Evolutionary conservation across 2,329 filamentous ascomycete species (phyloP), one percentile per base, ranked within the genome.

Genomic region (Exophiala aquamarina): DNA sequence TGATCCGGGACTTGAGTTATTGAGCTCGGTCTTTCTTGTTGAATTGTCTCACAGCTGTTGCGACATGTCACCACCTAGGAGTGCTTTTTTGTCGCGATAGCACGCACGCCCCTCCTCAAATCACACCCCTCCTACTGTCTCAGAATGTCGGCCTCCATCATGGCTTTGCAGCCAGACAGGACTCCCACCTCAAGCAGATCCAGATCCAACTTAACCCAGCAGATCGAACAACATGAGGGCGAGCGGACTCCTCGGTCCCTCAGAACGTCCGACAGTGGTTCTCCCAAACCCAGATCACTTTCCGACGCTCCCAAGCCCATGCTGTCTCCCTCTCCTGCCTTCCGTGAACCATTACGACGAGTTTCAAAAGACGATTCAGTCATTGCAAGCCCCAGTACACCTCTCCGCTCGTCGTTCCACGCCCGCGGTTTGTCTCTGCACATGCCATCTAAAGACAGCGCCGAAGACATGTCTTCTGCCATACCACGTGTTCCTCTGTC

Each of bases 401-500:
- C 89, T n/a, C 78, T 82, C 49, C 79, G 86, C 53, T 76, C 83
- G 41, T 79, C 81, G 34, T 78, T 85, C 52, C 73, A 81, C 41
- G 65, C 76, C 28, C 79, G 82, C 46, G 83, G 82, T 31, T 74
- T 93, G 47, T 83, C 84, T 17, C 69, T 91, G 57, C 84, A 89
- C 62, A 79, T 89, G 75, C 81, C 85, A 20, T 73, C 71, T 57
- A 76, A 70, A 44, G 62, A 59, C 31, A 50, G 58, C 15, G 50
- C 52, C 35, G 50, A 51, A 15, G 21, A 68, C 44, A 71, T 77
- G 59, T 70, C 75, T 53, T 67, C 74, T 50, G 70, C 75, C 42
- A 69, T 74, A 55, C 84, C 79, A 61, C 83, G 76, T 52, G 70
- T 74, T 19, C 89, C 90, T 58, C 76, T 92, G 50, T 95, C 89